Base-by-base conservation (phyloP, 2,329 filamentous ascomycete species). In the Cercospora citrullina region DNA sequence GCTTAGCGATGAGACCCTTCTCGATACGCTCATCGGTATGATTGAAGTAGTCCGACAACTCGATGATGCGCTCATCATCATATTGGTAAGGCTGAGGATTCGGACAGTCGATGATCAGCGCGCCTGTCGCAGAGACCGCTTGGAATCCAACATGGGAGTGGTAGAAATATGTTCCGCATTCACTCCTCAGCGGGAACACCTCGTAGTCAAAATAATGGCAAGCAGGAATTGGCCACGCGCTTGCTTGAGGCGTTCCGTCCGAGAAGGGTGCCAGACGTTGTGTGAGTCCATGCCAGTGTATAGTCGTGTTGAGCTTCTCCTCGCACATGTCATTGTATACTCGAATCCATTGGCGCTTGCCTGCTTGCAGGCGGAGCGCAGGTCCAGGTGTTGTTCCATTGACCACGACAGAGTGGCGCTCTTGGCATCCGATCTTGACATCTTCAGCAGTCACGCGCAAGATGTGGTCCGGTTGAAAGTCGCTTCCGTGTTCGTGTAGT, bases 231-330 rank as follows among this genome's bases (percentile, higher is more conserved):
- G 89, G 87, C 89, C 88, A 91, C 72, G 91, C 88, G 18, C 84
- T 84, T 1, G 85, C 87, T 31, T 81, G 77, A 0, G 88, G 87
- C 0, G 86, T 83, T 4, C 89, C 89, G 71, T 91, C 89, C 1
- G 87, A 87, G 77, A 89, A 91, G 0, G 87, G 87, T 0, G 87
- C 85, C 33, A 84, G 82, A 33, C 84, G 80, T 75, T 87, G 85
- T 16, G 83, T 84, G 8, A 91, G 80, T 12, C 89, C 89, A 77
- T 91, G 89, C 89, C 89, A 91, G 74, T 91, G 89, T 85, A 88
- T 85, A n/a, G 86, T 88, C n/a, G 85, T 76, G 69, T 89, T 88
- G 26, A 81, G 75, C 14, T 83, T 75, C 0, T 77, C 68, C n/a
- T 64, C 53, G 23, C 62, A 64, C 77, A 88, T 85, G 68, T 86